These are phyloP conservation scores for Xylariomycetidae sp. DNA, from an alignment of 2,329 filamentous ascomycete species.

Conservation along the genomic window DNA sequence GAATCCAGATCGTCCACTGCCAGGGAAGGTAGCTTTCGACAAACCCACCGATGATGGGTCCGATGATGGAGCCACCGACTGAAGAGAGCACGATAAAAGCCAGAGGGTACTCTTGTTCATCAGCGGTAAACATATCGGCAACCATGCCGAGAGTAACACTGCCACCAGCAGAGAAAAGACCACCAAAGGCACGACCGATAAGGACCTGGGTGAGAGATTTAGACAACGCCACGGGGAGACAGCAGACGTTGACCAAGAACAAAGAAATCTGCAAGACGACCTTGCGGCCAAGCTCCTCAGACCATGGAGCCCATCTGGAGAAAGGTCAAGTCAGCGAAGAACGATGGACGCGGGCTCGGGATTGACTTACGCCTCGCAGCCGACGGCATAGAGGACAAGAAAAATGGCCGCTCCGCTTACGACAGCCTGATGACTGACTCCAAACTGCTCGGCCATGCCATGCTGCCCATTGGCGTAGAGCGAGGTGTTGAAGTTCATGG, in stretches of 20 bases:
- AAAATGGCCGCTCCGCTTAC: conserved; percentile 43
- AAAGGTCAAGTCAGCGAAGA: conserved; percentile 14
- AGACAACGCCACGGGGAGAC: conserved; percentile 38
- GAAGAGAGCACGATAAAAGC: conserved; percentile 55
- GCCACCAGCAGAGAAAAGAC: conserved; percentile 57
- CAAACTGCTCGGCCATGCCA: conserved; percentile 38
- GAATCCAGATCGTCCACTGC: conserved; percentile 59
- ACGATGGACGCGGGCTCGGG: neutral
- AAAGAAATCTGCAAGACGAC: conserved; percentile 44
- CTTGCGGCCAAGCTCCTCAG: conserved; percentile 47
- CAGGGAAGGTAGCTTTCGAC: conserved; percentile 41
- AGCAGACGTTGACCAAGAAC: conserved; percentile 49
- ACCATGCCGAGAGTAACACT: conserved; percentile 60
- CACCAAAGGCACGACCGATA: conserved; percentile 37
- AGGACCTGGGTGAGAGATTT: conserved; percentile 34
- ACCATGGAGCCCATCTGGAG: conserved; percentile 49
- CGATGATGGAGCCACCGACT: conserved; percentile 48
- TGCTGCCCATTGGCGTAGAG: conserved; percentile 44
- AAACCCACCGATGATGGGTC: conserved; percentile 49
- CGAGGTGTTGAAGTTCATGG: conserved; percentile 51
- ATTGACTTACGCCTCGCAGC: conserved; percentile 47
- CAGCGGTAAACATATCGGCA: conserved; percentile 54
- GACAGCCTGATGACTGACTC: conserved; percentile 38
- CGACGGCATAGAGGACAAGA: conserved; percentile 45
- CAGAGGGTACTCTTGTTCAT: conserved; percentile 52